Conservation (phyloP, 306 rosid genomes). For the Ormosia semicastrata region DNA sequence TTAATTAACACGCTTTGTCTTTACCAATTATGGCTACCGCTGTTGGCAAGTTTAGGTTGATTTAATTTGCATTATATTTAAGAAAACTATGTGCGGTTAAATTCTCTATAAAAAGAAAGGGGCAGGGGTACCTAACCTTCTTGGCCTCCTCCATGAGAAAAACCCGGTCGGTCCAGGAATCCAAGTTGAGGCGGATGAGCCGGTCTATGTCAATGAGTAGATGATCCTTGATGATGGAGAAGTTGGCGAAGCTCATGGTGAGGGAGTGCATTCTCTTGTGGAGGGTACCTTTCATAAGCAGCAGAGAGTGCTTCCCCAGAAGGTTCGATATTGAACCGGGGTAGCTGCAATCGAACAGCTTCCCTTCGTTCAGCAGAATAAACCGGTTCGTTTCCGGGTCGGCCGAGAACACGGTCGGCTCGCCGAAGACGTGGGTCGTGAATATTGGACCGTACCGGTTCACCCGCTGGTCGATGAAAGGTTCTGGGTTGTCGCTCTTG, state of each 20-base stretch:
- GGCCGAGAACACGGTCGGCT: slow-evolving; percentile 87
- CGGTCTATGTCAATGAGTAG: slow-evolving; percentile 79
- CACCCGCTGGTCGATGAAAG: slow-evolving; percentile 81
- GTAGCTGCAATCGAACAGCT: slow-evolving; percentile 82
- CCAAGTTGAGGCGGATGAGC: slow-evolving; percentile 73
- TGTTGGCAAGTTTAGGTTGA: not conserved
- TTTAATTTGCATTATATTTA: not conserved
- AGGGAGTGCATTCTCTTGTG: slow-evolving; percentile 93
- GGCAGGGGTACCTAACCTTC: slow-evolving; percentile 61
- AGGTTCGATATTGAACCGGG: slow-evolving; percentile 89
- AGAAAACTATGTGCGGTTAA: not conserved
- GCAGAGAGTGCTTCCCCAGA: slow-evolving; percentile 77
- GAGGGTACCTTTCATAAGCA: slow-evolving; percentile 76
- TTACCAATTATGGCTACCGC: too few species aligned
- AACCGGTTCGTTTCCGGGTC: slow-evolving; percentile 90
- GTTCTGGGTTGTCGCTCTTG: slow-evolving; percentile 90
- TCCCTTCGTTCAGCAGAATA: slow-evolving; percentile 83
- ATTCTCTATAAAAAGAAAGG: not conserved
- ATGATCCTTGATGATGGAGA: slow-evolving; percentile 67
- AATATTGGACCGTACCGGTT: slow-evolving; percentile 75
- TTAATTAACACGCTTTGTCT: too few species aligned
- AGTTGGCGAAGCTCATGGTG: slow-evolving; percentile 83
- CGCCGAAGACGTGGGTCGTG: slow-evolving; percentile 89
- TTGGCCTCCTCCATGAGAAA: slow-evolving; percentile 94
- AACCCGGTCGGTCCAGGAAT: slow-evolving; percentile 79